A percentile compares a stretch with the other conserved stretches of the same genome.
Conservation (phyloP, 2,329 filamentous ascomycete genomes). For the Colletotrichum cuscutae region DNA sequence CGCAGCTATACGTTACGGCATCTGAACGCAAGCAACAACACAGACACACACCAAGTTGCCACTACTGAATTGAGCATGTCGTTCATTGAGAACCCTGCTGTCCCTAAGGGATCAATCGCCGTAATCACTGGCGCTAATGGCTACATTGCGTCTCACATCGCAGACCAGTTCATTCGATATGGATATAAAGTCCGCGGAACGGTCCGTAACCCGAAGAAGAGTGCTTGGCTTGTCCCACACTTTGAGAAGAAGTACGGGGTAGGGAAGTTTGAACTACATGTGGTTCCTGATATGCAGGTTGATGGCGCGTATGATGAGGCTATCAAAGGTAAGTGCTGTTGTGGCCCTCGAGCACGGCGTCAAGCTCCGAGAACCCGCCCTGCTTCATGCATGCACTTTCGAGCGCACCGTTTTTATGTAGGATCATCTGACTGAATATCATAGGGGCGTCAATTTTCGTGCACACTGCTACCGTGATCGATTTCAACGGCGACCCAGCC, state of each 20-base stretch:
- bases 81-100: slow-evolving; percentile 26
- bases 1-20: neutral
- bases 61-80: neutral
- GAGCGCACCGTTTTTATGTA: neutral
- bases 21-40: neutral
- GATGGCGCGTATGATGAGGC: slow-evolving; percentile 41
- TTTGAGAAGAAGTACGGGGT: slow-evolving; percentile 46
- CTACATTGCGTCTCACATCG: slow-evolving; percentile 52
- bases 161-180: slow-evolving; percentile 47
- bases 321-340: slow-evolving; percentile 40
- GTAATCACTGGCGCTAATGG: slow-evolving; percentile 56
- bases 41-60: neutral
- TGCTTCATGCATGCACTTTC: neutral
- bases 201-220: slow-evolving; percentile 47
- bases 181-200: slow-evolving; percentile 59
- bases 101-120: slow-evolving; percentile 44
- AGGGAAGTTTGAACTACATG: slow-evolving; percentile 46
- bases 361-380: neutral
- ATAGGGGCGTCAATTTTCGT: slow-evolving; percentile 42
- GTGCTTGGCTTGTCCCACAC: slow-evolving; percentile 42
- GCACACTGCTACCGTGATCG: slow-evolving; percentile 50
- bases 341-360: neutral
- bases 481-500: slow-evolving; percentile 48
- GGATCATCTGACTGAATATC: neutral
- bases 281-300: slow-evolving; percentile 46